Evolutionary conservation across 73 alveolate species (phyloP).

Genomic region (Tetrahymena thermophila): DNA sequence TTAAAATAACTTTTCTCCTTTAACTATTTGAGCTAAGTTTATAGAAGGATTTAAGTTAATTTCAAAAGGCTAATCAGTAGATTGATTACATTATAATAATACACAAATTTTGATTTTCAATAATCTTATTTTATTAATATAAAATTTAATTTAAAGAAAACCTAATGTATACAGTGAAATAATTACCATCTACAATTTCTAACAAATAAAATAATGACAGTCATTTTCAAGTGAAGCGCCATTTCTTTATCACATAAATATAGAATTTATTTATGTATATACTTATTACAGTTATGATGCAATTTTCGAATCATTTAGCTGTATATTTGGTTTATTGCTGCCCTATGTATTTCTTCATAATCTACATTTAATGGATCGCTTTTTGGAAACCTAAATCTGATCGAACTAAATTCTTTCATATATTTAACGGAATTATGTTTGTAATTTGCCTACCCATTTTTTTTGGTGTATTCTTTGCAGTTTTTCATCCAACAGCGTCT

Average conservation of each 20-base stretch:
- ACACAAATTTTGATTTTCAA: too few species aligned
- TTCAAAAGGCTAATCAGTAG: too few species aligned
- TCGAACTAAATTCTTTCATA: not conserved
- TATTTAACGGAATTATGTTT: not conserved
- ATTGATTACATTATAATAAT: too few species aligned
- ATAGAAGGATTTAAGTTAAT: too few species aligned
- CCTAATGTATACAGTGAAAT: not conserved
- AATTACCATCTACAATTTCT: too few species aligned
- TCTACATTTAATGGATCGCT: not conserved
- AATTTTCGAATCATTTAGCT: not conserved
- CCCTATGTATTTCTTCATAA: not conserved
- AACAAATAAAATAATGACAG: not conserved
- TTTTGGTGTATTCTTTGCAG: not conserved
- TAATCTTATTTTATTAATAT: too few species aligned
- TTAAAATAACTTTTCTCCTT: too few species aligned
- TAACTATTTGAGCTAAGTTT: too few species aligned
- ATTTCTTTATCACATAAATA: not conserved
- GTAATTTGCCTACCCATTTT: not conserved
- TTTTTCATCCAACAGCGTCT: not conserved
- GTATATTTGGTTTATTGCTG: not conserved
- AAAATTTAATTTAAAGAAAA: not conserved
- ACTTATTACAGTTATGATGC: not conserved
- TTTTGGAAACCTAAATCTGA: not conserved
- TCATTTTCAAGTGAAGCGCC: not conserved
- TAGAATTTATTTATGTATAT: not conserved